Percentiles rank a stretch among this genome's conserved stretches.
Evolutionary conservation across 495 filamentous ascomycete genomes (phyloP).

Genomic region (Podospora conica): DNA sequence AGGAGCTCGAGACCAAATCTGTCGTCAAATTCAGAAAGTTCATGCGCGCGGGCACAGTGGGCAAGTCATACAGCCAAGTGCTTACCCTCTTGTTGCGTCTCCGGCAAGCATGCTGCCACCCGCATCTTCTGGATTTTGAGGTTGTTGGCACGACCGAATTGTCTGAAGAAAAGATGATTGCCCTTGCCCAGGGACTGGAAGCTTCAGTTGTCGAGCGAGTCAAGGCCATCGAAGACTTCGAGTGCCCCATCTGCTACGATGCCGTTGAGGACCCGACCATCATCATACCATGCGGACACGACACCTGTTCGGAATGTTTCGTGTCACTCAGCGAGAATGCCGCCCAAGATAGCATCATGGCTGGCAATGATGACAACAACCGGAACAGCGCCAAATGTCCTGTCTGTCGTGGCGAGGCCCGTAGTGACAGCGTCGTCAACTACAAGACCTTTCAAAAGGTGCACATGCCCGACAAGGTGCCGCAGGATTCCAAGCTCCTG

Average conservation of each 20-base stretch:
- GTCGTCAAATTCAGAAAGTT: conserved; percentile 73
- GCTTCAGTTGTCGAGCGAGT: conserved; percentile 61
- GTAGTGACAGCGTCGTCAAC: conserved; percentile 64
- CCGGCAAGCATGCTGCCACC: conserved; percentile 89
- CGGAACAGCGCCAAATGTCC: conserved; percentile 60
- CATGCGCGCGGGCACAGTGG: conserved; percentile 62
- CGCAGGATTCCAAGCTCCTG: neutral
- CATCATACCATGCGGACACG: conserved; percentile 80
- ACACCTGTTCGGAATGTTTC: conserved; percentile 74
- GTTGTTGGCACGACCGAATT: conserved; percentile 41
- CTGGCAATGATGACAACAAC: conserved; percentile 47
- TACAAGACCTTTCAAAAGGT: conserved; percentile 68
- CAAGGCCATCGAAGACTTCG: conserved; percentile 51
- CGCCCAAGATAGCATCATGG: conserved; percentile 42
- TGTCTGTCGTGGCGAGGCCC: conserved; percentile 60
- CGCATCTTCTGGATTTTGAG: conserved; percentile 76
- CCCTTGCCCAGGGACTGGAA: conserved; percentile 58
- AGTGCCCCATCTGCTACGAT: conserved; percentile 81
- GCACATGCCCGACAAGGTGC: conserved; percentile 49
- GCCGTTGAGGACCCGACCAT: conserved; percentile 68
- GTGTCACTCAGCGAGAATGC: conserved; percentile 58
- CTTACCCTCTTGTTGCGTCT: conserved; percentile 81
- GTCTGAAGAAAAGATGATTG: conserved; percentile 51
- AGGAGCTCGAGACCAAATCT: conserved; percentile 59
- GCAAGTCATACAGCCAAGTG: conserved; percentile 76